Evolutionary conservation across 805 yeast species (phyloP).

Genomic region (Debaryomyces hansenii): DNA sequence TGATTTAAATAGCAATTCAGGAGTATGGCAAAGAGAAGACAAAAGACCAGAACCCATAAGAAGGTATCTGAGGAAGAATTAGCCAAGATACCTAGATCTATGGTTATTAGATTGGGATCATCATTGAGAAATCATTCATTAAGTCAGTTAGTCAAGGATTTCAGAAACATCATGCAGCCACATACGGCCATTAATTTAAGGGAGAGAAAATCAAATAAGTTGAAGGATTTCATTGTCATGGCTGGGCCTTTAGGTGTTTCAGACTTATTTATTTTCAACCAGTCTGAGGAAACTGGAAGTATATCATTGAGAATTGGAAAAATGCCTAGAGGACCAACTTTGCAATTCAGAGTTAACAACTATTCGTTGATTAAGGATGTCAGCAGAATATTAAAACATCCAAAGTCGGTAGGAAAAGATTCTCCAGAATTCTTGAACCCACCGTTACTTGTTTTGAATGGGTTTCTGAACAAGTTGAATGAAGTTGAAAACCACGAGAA

Average conservation of each 20-base stretch:
- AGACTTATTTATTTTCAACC: constrained; percentile 84
- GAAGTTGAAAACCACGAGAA: constrained; percentile 73
- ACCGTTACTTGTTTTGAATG: constrained; percentile 89
- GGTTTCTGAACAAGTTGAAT: constrained; percentile 66
- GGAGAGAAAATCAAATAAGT: constrained; percentile 83
- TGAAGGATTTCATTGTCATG: constrained; percentile 96
- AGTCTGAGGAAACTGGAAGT: constrained; percentile 72
- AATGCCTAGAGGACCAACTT: constrained; percentile 93
- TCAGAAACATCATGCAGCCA: constrained; percentile 91
- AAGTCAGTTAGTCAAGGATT: constrained; percentile 81
- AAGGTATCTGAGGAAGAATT: constrained; percentile 61
- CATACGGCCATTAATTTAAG: constrained; percentile 88
- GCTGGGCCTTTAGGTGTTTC: constrained; percentile 95
- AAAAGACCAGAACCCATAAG: constrained; percentile 87
- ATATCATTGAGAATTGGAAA: constrained; percentile 81
- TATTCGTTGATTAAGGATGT: constrained; percentile 86
- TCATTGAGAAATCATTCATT: constrained; percentile 77
- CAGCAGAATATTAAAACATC: constrained; percentile 63
- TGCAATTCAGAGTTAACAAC: constrained; percentile 73
- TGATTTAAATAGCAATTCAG: neutral
- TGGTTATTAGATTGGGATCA: constrained; percentile 87
- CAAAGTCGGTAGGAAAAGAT: constrained; percentile 73
- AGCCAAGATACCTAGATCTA: constrained; percentile 81
- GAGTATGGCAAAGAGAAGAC: constrained; percentile 42
- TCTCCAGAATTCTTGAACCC: constrained; percentile 68